phyloP scores from a whole-genome alignment of 306 rosid species.

The Fagus crenata region DNA sequence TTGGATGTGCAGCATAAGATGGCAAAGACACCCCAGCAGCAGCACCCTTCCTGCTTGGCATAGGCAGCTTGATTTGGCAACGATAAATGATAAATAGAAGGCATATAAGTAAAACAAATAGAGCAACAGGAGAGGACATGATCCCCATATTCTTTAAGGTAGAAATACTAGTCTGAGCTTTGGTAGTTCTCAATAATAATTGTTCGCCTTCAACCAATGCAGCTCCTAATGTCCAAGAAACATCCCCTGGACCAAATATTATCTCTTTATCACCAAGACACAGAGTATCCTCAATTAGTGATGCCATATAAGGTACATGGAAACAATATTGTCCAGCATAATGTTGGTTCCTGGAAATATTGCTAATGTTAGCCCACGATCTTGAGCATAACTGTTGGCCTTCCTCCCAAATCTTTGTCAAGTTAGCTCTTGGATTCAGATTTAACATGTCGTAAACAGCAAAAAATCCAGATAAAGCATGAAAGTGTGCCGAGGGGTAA shows the following conservation, averaged over 20 bases:
- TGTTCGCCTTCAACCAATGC: slow-evolving; percentile 65
- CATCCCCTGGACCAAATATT: slow-evolving; percentile 76
- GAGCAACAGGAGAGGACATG: slow-evolving; percentile 53
- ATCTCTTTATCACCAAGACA: slow-evolving; percentile 67
- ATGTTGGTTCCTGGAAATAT: slow-evolving; percentile 42
- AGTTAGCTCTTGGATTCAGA: slow-evolving; percentile 60
- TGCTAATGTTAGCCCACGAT: slow-evolving; percentile 52
- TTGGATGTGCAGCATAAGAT: slow-evolving; percentile 41
- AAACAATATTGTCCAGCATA: slow-evolving; percentile 64
- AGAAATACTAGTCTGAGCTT: slow-evolving; percentile 35
- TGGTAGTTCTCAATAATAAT: slow-evolving; percentile 38
- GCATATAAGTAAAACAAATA: slow-evolving; percentile 59
- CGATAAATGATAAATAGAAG: slow-evolving; percentile 57
- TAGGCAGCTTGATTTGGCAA: slow-evolving; percentile 69
- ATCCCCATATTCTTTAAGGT: slow-evolving; percentile 34
- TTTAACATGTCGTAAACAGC: slow-evolving; percentile 64
- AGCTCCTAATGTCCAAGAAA: slow-evolving; percentile 91
- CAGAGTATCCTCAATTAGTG: slow-evolving; percentile 66
- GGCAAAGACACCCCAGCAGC: slow-evolving; percentile 45
- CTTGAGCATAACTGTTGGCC: slow-evolving; percentile 67
- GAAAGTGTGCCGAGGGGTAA: slow-evolving; percentile 48
- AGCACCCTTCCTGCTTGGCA: slow-evolving; percentile 55
- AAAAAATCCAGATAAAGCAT: slow-evolving; percentile 82
- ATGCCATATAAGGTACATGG: slow-evolving; percentile 75
- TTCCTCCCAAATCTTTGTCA: slow-evolving; percentile 64